Percentiles rank a stretch among this genome's conserved stretches.
Evolutionary conservation across 257 asterid species (phyloP).

Genomic region (Misopates orontium): DNA sequence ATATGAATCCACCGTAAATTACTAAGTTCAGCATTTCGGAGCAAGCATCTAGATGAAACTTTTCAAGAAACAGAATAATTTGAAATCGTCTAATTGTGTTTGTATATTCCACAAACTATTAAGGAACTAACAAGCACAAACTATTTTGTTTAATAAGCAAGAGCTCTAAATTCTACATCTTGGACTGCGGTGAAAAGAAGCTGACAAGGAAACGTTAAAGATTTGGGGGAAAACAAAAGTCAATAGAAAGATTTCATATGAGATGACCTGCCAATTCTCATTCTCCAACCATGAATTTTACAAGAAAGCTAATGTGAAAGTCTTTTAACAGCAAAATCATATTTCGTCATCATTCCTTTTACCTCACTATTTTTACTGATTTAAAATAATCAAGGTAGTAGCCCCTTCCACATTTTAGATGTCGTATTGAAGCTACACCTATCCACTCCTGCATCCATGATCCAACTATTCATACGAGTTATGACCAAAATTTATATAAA

Average conservation of each 20-base stretch:
- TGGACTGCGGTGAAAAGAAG: background rate
- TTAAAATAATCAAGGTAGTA: background rate
- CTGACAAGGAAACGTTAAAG: background rate
- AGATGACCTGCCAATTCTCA: slow-evolving; percentile 4
- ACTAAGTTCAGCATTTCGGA: background rate
- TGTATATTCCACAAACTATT: background rate
- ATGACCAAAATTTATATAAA: background rate
- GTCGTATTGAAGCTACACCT: background rate
- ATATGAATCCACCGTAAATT: slow-evolving; percentile 7
- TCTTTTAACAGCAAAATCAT: background rate
- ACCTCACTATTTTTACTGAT: background rate
- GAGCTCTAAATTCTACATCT: background rate
- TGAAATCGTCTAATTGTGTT: background rate
- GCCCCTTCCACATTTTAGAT: too few relatives aligned
- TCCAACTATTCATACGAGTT: background rate
- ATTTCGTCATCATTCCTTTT: background rate
- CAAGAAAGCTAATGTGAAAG: background rate
- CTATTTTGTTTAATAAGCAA: background rate
- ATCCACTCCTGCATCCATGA: background rate
- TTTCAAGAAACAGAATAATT: background rate
- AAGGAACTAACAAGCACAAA: background rate
- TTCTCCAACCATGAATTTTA: background rate
- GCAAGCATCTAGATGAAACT: slow-evolving; percentile 6
- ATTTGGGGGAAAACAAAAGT: background rate
- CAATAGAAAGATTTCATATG: background rate